Evolutionary conservation across 768 basidiomycete genomes (phyloP).

Genomic region (Punctularia strigosozonata): DNA sequence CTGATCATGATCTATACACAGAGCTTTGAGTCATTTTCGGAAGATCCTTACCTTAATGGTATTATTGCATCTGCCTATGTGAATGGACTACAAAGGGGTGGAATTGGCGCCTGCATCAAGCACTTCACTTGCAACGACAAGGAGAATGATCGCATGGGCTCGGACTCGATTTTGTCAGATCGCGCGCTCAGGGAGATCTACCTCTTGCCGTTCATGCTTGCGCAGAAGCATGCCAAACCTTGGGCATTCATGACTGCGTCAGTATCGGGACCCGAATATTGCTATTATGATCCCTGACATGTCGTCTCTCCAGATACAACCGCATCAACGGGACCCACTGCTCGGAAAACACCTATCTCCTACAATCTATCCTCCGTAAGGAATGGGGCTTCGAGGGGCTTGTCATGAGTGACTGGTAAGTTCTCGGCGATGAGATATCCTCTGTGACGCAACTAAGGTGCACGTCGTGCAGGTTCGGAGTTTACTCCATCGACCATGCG

Average conservation of each 20-base stretch:
- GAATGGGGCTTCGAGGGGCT: constrained; percentile 70
- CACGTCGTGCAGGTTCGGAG: constrained; percentile 70
- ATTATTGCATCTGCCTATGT: constrained; percentile 60
- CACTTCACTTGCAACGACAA: constrained; percentile 81
- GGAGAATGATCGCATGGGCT: constrained; percentile 63
- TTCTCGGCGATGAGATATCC: too few relatives aligned
- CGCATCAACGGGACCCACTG: constrained; percentile 68
- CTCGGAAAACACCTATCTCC: constrained; percentile 49
- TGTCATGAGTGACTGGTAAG: constrained; percentile 77
- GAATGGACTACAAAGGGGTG: constrained; percentile 66
- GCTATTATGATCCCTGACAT: neutral
- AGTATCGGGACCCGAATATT: constrained; percentile 14
- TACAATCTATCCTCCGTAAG: constrained; percentile 50
- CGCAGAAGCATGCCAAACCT: constrained; percentile 37
- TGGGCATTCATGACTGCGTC: constrained; percentile 53
- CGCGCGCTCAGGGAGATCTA: constrained; percentile 48
- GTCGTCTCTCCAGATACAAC: constrained; percentile 36
- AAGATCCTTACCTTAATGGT: constrained; percentile 68
- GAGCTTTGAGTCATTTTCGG: constrained; percentile 73
- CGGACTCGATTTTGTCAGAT: constrained; percentile 36
- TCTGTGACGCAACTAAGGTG: too few relatives aligned
- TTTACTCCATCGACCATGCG: constrained; percentile 49
- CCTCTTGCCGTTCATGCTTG: constrained; percentile 51
- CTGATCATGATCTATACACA: constrained; percentile 13
- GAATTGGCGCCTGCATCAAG: constrained; percentile 69